These are phyloP conservation scores for Trichocladium uniseriatum DNA, from an alignment of 495 filamentous ascomycete species.

Conservation along the genomic window DNA sequence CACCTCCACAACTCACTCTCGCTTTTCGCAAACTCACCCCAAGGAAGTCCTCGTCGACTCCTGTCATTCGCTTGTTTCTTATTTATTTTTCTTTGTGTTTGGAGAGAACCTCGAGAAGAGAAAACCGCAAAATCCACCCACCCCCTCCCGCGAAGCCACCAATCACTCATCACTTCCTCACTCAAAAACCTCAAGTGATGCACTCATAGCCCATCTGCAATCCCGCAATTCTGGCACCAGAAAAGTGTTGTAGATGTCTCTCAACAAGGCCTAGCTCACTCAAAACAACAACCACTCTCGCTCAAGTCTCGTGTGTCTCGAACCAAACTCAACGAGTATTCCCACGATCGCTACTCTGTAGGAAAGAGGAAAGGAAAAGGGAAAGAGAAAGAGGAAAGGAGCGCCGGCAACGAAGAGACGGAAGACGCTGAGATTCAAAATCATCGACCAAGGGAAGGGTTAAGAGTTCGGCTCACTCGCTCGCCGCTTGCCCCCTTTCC, in stretches of 20 bases:
- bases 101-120: slow-evolving; percentile 24
- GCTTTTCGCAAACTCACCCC: slow-evolving; percentile 37
- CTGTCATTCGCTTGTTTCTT: slow-evolving; percentile 51
- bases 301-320: slow-evolving; percentile 9
- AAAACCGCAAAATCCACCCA: slow-evolving; percentile 11
- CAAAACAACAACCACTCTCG: slow-evolving; percentile 13
- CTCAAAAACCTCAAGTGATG: slow-evolving; percentile 5
- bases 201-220: slow-evolving; percentile 9
- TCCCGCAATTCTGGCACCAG: not conserved
- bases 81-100: slow-evolving; percentile 35
- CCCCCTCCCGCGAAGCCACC: not conserved
- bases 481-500: not conserved
- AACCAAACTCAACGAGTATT: slow-evolving; percentile 12
- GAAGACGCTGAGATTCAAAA: slow-evolving; percentile 2
- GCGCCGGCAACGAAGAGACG: slow-evolving; percentile 10
- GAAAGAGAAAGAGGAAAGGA: slow-evolving; percentile 11
- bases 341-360: slow-evolving; percentile 28
- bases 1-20: slow-evolving; percentile 37
- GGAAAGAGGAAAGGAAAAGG: slow-evolving; percentile 12
- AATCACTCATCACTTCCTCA: not conserved
- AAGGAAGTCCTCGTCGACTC: slow-evolving; percentile 57
- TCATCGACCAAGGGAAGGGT: not conserved
- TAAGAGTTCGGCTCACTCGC: slow-evolving; percentile 1
- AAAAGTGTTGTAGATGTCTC: slow-evolving; percentile 11
- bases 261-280: slow-evolving; percentile 16